Evolutionary conservation across 169 alveolate species (phyloP), one percentile per base, ranked within the genome.

Genomic region (Amoebophrya sp.): DNA sequence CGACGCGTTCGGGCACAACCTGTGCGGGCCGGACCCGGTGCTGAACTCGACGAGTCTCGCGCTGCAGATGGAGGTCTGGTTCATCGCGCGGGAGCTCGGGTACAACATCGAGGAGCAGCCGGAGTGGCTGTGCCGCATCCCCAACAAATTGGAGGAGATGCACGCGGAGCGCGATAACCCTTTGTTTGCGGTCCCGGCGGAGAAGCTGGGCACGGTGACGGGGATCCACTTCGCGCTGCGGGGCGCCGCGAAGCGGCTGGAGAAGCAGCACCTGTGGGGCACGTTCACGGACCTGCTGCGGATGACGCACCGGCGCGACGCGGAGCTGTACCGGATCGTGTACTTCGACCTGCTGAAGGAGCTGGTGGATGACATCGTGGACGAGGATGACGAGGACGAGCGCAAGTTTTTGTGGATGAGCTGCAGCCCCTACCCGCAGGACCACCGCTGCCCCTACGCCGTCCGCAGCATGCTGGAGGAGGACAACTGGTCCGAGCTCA

Each of bases 371-470:
- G 78, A 58, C 78, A 58, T 58, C 34, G 78, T 58, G 26, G 78
- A 58, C 78, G 78, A 58, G 78, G 78, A 58, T 29, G 78, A 58
- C 34, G 78, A 58, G 78, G 78, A 58, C 34, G 34, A 58, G 78
- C 78, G 78, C 29, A 58, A 58, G 23, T 58, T 13, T 29, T 29
- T 58, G 39, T 58, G 34, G 39, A 58, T 58, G 78, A 1, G 34
- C 34, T 58, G 78, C 34, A 13, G 34, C 34, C 78, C 78, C 78
- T 58, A 58, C 34, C 78, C 78, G 10, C 78, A 58, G 78, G 78
- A 58, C 34, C 78, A 58, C 78, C 78, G 78, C 78, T 58, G 78
- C 78, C 78, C 78, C 78, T 58, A 58, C 78, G 78, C 23, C 34
- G 23, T 58, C 78, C 78, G 78, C 29, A 1, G 34, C 38, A n/a